A percentile compares a stretch with the other conserved stretches of the same genome.
These are phyloP conservation scores for Collybia nuda DNA, from an alignment of 768 basidiomycete species.

Conservation along the genomic window DNA sequence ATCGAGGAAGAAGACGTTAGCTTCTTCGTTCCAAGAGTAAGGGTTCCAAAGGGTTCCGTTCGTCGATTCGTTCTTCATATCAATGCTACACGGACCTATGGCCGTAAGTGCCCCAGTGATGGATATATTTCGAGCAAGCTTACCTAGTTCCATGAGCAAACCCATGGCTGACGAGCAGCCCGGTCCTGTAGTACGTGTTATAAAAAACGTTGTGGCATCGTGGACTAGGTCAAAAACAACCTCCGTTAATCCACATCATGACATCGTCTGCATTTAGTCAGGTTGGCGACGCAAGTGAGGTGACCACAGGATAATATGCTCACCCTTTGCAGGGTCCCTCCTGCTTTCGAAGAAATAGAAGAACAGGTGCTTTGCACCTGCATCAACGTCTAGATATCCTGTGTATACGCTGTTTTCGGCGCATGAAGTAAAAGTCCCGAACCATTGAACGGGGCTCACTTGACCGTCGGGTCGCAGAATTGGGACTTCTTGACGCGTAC, in stretches of 20 bases:
- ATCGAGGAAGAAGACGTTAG: constrained; percentile 72
- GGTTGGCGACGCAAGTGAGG: constrained; percentile 1
- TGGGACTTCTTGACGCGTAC: constrained; percentile 60
- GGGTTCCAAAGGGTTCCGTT: constrained; percentile 68
- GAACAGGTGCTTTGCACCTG: constrained; percentile 61
- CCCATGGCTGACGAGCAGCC: constrained; percentile 56
- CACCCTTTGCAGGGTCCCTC: constrained; percentile 52
- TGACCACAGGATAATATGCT: constrained; percentile 24
- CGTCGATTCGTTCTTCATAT: constrained; percentile 50
- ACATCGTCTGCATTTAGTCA: constrained; percentile 46
- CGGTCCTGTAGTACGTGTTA: constrained; percentile 40
- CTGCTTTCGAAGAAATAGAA: constrained; percentile 80
- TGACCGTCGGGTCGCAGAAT: constrained; percentile 67
- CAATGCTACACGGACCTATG: constrained; percentile 48
- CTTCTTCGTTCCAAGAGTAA: constrained; percentile 63
- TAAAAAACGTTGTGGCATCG: neutral
- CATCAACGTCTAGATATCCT: constrained; percentile 40
- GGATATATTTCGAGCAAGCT: neutral
- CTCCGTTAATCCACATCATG: constrained; percentile 74
- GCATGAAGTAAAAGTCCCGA: neutral
- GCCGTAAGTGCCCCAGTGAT: neutral
- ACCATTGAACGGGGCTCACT: constrained; percentile 32
- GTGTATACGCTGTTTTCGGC: constrained; percentile 32
- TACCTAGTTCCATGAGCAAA: constrained; percentile 69
- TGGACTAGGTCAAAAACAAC: constrained; percentile 10